These are phyloP conservation scores for Prasinococcaceae sp. DNA, from an alignment of 139 green algal species.

Conservation along the genomic window DNA sequence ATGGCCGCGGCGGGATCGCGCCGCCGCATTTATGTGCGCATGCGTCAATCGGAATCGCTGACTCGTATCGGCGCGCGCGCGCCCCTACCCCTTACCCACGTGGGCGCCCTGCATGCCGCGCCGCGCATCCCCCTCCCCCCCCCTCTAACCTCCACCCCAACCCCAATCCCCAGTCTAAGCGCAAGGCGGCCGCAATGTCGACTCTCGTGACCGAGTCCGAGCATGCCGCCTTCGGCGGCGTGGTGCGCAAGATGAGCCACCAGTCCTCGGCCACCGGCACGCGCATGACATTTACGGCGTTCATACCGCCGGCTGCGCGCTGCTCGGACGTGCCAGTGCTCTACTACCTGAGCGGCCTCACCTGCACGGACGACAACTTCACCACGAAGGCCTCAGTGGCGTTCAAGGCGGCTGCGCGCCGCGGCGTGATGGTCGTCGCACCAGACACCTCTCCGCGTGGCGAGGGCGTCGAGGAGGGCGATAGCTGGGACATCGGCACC, in stretches of 20 bases:
- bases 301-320: conserved; percentile 25
- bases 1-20: too few relatives aligned
- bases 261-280: background rate
- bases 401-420: conserved; percentile 28
- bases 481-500: conserved; percentile 41
- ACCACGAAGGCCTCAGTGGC: conserved; percentile 51
- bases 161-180: too few relatives aligned
- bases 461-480: conserved; percentile 58
- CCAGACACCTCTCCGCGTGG: conserved; percentile 75
- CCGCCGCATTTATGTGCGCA: too few relatives aligned
- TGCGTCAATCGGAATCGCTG: too few relatives aligned
- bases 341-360: conserved; percentile 80
- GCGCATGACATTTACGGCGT: conserved; percentile 30
- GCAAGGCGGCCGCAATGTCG: too few relatives aligned
- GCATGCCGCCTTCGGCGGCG: background rate
- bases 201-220: too few relatives aligned
- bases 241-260: background rate
- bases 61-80: too few relatives aligned
- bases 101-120: too few relatives aligned
- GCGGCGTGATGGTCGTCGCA: conserved; percentile 56
- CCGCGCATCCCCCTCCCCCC: too few relatives aligned
- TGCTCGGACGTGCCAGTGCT: conserved; percentile 43
- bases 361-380: conserved; percentile 87
- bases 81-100: too few relatives aligned
- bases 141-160: too few relatives aligned